Percentiles rank a stretch among this genome's conserved stretches.
Conservation (phyloP, 352 stramenopile genomes). For the Blastocystis sp. region DNA sequence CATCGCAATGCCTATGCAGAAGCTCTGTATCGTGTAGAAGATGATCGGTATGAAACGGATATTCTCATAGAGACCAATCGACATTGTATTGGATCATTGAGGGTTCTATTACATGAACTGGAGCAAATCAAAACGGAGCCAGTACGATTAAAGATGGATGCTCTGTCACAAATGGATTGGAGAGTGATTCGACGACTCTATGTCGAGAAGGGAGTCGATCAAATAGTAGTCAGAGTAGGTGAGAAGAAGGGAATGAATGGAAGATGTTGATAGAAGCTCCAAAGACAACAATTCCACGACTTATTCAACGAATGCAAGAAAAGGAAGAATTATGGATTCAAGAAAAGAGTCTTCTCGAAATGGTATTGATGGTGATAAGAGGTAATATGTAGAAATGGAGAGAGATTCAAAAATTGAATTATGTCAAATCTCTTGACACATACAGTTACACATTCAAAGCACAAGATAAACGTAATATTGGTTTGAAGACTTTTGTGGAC, state of each 20-base stretch:
- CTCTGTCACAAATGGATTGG: not conserved
- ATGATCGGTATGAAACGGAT: constrained; percentile 93
- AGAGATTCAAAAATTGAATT: constrained; percentile 7
- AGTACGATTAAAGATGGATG: not conserved
- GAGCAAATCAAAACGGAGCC: not conserved
- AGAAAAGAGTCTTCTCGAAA: constrained; percentile 11
- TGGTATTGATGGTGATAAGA: not conserved
- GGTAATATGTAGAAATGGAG: constrained; percentile 15
- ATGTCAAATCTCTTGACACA: constrained; percentile 27
- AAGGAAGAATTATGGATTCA: constrained; percentile 19
- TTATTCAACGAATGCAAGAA: constrained; percentile 1
- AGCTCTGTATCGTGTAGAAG: constrained; percentile 95
- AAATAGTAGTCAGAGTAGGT: not conserved
- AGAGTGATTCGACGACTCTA: constrained; percentile 18
- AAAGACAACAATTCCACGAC: not conserved
- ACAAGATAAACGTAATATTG: constrained; percentile 21
- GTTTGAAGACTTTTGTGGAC: constrained; percentile 2
- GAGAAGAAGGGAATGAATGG: not conserved
- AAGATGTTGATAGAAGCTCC: not conserved
- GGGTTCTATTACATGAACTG: constrained; percentile 91
- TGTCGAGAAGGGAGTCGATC: not conserved
- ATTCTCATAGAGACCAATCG: constrained; percentile 94
- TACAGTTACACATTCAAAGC: constrained; percentile 35
- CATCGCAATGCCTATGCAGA: constrained; percentile 98
- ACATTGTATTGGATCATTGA: constrained; percentile 88